A percentile compares a stretch with the other conserved stretches of the same genome.
phyloP scores from a whole-genome alignment of 176 grass and related monocot genomes.

The Carex pumila region DNA sequence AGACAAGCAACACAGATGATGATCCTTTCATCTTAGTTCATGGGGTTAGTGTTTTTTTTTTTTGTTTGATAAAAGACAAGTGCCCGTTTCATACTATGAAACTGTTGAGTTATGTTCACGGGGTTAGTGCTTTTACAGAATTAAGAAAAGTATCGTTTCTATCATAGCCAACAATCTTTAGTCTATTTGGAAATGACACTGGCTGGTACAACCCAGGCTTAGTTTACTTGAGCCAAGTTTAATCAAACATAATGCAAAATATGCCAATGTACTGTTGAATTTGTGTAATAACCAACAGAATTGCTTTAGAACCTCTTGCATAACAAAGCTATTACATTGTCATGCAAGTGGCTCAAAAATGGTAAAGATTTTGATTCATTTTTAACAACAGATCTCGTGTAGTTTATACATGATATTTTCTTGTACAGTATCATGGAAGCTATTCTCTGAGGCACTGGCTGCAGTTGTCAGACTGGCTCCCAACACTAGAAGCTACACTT shows the following conservation, averaged over 20 bases:
- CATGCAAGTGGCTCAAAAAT: not conserved
- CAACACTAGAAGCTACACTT: conserved; percentile 81
- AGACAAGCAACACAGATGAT: conserved; percentile 27
- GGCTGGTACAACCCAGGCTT: not conserved
- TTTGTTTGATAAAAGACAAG: too few relatives aligned
- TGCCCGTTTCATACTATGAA: too few relatives aligned
- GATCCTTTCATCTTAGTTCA: conserved; percentile 74
- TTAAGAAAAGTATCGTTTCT: not conserved
- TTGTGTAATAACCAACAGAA: not conserved
- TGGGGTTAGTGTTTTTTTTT: conserved; percentile 32
- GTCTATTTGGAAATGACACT: not conserved
- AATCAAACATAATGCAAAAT: not conserved
- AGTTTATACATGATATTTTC: not conserved
- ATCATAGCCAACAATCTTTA: not conserved
- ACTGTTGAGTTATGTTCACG: conserved; percentile 32
- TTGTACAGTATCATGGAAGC: conserved; percentile 79
- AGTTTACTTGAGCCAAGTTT: not conserved
- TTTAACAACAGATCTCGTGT: not conserved
- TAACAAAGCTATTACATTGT: conserved; percentile 5
- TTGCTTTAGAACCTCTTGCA: not conserved
- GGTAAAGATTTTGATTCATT: conserved; percentile 1
- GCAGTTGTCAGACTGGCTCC: conserved; percentile 84
- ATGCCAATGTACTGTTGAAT: not conserved
- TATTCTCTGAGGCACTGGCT: conserved; percentile 88
- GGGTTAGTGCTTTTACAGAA: conserved; percentile 35